Evolutionary conservation across 805 yeast genomes (phyloP).

Genomic region (Cephaloascus albidus): DNA sequence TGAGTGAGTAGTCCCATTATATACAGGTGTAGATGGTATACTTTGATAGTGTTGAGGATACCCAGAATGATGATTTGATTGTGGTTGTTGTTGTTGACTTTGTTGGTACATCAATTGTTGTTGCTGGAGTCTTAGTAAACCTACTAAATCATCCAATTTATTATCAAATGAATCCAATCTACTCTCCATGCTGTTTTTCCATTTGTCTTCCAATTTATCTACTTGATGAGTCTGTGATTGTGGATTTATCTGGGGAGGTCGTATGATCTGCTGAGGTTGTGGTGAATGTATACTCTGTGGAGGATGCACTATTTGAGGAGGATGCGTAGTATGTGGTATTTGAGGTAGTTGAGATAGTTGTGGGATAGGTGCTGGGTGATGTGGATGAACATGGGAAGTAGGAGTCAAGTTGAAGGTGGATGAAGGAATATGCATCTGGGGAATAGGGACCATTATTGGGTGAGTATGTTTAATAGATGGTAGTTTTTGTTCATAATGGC

Average conservation of each 20-base stretch:
- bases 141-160: constrained; percentile 26
- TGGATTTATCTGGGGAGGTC: too few species aligned
- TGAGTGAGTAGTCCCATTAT: too few species aligned
- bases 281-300: constrained; percentile 1
- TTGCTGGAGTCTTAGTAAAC: constrained; percentile 7
- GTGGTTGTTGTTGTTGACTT: constrained; percentile 1
- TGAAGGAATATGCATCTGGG: background rate
- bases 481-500: constrained; percentile 48
- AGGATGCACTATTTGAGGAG: background rate
- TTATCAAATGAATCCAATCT: constrained; percentile 25
- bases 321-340: background rate
- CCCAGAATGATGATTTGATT: background rate
- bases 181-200: constrained; percentile 25
- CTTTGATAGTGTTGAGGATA: background rate
- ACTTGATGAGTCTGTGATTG: background rate
- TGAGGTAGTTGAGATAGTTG: background rate
- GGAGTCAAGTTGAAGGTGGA: background rate
- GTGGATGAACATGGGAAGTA: background rate
- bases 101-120: constrained; percentile 2
- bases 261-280: background rate
- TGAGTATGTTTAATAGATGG: constrained; percentile 28
- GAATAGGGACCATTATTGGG: constrained; percentile 1
- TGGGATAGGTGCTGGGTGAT: constrained; percentile 1
- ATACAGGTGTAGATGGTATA: background rate
- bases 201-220: constrained; percentile 9